These are phyloP conservation scores for Bauhinia variegata DNA, from an alignment of 306 rosid species.

Conservation along the genomic window DNA sequence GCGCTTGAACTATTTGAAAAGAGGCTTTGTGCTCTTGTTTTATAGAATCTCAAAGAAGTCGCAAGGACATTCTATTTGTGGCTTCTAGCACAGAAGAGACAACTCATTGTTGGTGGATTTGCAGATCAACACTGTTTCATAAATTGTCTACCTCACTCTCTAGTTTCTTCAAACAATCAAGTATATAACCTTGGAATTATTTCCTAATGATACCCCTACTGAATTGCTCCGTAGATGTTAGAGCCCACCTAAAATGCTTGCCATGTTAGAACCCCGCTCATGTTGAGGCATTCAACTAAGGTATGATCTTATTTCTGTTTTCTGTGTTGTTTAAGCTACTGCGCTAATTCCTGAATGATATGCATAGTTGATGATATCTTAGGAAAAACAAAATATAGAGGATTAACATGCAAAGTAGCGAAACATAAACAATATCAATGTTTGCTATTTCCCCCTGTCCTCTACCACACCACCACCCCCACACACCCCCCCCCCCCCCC, in stretches of 20 bases:
- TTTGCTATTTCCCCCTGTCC: no score
- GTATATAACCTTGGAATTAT: conserved; percentile 89
- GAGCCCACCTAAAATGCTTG: conserved; percentile 93
- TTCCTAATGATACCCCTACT: conserved; percentile 83
- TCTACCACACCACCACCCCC: no score
- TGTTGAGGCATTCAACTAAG: conserved; percentile 96
- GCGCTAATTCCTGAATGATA: conserved; percentile 9
- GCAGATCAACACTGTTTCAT: conserved; percentile 95
- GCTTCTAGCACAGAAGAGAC: conserved; percentile 90
- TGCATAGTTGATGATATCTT: no score
- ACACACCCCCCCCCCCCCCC: no score
- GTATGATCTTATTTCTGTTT: conserved; percentile 43
- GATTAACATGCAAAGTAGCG: no score
- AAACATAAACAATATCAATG: no score
- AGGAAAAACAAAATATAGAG: no score
- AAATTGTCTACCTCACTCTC: conserved; percentile 94
- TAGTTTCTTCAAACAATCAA: conserved; percentile 90
- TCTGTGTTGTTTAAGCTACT: conserved; percentile 16
- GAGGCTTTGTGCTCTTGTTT: conserved; percentile 75
- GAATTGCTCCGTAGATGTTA: conserved; percentile 92
- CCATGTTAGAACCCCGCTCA: conserved; percentile 89
- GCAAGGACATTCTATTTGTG: conserved; percentile 78
- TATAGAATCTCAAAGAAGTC: conserved; percentile 65
- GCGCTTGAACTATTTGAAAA: conserved; percentile 80
- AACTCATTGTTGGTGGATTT: conserved; percentile 89